These are phyloP conservation scores for Chlamydomonas incerta DNA, from an alignment of 139 green algal species.

Conservation along the genomic window DNA sequence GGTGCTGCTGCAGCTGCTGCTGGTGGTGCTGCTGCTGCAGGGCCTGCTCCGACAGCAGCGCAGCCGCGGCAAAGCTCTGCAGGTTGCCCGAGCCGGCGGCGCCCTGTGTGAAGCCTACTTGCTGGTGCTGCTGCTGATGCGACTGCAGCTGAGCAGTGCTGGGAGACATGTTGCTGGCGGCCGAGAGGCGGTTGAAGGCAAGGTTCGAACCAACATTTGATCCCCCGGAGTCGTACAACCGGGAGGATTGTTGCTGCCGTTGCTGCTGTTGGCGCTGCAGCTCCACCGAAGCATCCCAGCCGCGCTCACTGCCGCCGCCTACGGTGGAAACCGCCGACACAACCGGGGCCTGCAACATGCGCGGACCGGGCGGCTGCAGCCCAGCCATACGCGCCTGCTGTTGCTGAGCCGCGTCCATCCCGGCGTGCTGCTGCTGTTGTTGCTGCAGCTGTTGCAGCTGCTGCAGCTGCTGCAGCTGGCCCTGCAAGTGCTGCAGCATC, in stretches of 20 bases:
- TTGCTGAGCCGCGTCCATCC: too few species aligned
- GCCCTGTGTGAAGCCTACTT: neutral
- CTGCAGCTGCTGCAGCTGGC: neutral
- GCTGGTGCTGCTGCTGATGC: slow-evolving; percentile 1
- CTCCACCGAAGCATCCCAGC: neutral
- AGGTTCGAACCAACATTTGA: too few species aligned
- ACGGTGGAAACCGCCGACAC: neutral
- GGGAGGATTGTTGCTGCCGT: neutral
- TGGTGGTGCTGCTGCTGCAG: slow-evolving; percentile 11
- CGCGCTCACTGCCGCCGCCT: neutral
- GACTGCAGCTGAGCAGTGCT: too few species aligned
- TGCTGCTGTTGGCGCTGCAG: neutral
- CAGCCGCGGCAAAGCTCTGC: neutral
- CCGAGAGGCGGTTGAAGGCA: too few species aligned
- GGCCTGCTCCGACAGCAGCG: slow-evolving; percentile 11
- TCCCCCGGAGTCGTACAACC: too few species aligned
- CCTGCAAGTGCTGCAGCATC: neutral
- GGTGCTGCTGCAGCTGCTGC: neutral
- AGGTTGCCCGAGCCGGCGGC: neutral
- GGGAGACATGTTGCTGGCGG: too few species aligned
- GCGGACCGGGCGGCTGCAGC: neutral
- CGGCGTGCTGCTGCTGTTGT: slow-evolving; percentile 12
- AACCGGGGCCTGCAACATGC: too few species aligned
- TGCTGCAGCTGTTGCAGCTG: neutral
- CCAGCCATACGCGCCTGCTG: neutral